Conservation (phyloP, 495 filamentous ascomycete species). For the Chlorociboria aeruginascens region DNA sequence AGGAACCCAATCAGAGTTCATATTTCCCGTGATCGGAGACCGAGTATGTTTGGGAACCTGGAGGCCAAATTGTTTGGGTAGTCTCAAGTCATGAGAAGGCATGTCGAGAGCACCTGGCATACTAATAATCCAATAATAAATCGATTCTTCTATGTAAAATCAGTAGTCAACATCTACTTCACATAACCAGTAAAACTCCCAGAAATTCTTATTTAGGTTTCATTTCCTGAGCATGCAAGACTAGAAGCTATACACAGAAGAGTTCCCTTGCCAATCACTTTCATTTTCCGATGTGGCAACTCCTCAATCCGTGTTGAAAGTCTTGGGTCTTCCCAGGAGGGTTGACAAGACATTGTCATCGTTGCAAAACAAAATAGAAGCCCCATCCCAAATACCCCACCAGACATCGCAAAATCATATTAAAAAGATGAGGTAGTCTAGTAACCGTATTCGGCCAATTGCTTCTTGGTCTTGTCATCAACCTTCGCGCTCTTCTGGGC, state of each 20-base stretch:
- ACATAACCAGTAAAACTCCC: neutral
- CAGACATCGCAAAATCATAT: neutral
- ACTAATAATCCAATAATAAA: too few relatives aligned
- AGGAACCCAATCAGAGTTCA: too few relatives aligned
- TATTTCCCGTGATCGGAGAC: too few relatives aligned
- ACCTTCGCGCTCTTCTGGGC: constrained; percentile 86
- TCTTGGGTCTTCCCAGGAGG: constrained; percentile 15
- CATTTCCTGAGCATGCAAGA: constrained; percentile 13
- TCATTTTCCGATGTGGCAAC: constrained; percentile 13
- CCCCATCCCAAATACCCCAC: constrained; percentile 14
- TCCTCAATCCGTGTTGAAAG: constrained; percentile 12
- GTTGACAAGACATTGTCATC: constrained; percentile 18
- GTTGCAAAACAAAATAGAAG: constrained; percentile 5
- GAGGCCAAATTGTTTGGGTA: too few relatives aligned
- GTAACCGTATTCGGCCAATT: constrained; percentile 44
- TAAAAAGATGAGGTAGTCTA: constrained; percentile 22
- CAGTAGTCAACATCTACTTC: too few relatives aligned
- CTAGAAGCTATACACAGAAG: constrained; percentile 18
- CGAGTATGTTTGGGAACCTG: too few relatives aligned
- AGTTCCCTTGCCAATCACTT: constrained; percentile 9
- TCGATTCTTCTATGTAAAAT: too few relatives aligned
- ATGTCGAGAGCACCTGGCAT: too few relatives aligned
- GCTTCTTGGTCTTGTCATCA: constrained; percentile 50
- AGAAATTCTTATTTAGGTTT: constrained; percentile 8
- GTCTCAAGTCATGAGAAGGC: too few relatives aligned